Base-by-base conservation (phyloP, 1,284 basidiomycete genomes). In the Puccinia polysora region DNA sequence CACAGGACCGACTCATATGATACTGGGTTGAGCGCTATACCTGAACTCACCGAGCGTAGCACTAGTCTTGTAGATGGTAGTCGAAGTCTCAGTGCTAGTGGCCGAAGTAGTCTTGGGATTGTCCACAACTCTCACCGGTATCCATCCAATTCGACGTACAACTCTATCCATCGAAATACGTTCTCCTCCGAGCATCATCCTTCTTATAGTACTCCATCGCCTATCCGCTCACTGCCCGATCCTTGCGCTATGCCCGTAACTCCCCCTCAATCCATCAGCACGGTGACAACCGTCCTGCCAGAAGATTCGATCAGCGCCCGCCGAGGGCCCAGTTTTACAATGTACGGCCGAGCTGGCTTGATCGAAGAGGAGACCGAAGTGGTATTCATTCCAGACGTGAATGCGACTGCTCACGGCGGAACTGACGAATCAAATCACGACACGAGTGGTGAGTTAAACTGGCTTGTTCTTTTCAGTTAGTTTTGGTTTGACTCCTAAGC, bases 291-390 rank as follows among this genome's bases (percentile, higher is more conserved):
- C 18, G 40, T 58, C 4, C 58, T 68, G 56, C 65, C 65, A 4
- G 65, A 68, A 52, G 65, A 68, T 58, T 68, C 53, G 3, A 58
- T 58, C 53, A 68, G 65, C 15, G 47, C 52, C n/a, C 38, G 65
- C 58, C 63, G 53, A 34, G 38, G 63, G 15, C 47, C 53, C 38
- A 36, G 10, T 20, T 65, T 65, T 12, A 38, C 49, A 4, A 28
- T 65, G 30, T 62, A 62, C 28, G 49, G 25, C 45, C 43, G 36
- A 7, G 47, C 60, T 3, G 45, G 60, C 14, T 49, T 63, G n/a
- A 63, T 63, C 30, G 45, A 63, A 50, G 43, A 63, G 28, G 43
- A 49, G n/a, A 63, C 60, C 15, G 45, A 63, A 49, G 60, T 43
- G 2, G 47, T 62, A 43, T 28, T 47, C 25, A 45, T 43, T 23